A percentile compares a stretch with the other conserved stretches of the same genome.
These are phyloP conservation scores for Phlegmacium glaucopus DNA, from an alignment of 768 basidiomycete species.

Conservation along the genomic window DNA sequence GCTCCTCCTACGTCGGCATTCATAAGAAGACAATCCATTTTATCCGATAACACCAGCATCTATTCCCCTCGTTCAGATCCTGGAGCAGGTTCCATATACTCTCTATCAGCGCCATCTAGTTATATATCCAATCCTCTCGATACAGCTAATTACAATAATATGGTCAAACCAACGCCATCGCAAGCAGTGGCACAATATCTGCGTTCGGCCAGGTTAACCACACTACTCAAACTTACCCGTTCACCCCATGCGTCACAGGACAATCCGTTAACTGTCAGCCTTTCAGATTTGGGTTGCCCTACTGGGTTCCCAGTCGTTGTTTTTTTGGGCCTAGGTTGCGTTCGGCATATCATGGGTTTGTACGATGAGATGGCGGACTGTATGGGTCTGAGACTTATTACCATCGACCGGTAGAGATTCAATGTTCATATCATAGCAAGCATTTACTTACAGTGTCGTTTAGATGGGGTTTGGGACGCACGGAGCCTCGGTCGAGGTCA, in stretches of 20 bases:
- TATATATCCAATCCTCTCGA: conserved; percentile 45
- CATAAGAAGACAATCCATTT: conserved; percentile 45
- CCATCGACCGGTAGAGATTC: conserved; percentile 75
- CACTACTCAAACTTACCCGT: conserved; percentile 72
- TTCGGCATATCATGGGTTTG: conserved; percentile 90
- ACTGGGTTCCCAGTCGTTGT: conserved; percentile 87
- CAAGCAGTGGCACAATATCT: conserved; percentile 85
- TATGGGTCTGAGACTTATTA: conserved; percentile 83
- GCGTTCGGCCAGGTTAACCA: conserved; percentile 83
- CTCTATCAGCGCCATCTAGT: conserved; percentile 46
- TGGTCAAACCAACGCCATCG: conserved; percentile 46
- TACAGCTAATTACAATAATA: conserved; percentile 34
- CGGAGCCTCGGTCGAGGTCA: conserved; percentile 64
- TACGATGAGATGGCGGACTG: conserved; percentile 96
- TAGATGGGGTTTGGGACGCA: conserved; percentile 93
- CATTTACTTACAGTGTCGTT: conserved; percentile 10
- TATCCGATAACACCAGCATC: conserved; percentile 56
- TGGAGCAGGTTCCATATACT: conserved; percentile 47
- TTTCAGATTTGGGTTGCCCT: conserved; percentile 88
- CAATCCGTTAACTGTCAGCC: conserved; percentile 76
- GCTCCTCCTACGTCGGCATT: conserved; percentile 37
- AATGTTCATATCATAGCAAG: not conserved
- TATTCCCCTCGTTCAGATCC: conserved; percentile 55
- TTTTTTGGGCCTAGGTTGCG: conserved; percentile 92
- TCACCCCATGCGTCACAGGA: conserved; percentile 76